These are phyloP conservation scores for Rauvolfia tetraphylla DNA, from an alignment of 257 asterid species.

Conservation along the genomic window DNA sequence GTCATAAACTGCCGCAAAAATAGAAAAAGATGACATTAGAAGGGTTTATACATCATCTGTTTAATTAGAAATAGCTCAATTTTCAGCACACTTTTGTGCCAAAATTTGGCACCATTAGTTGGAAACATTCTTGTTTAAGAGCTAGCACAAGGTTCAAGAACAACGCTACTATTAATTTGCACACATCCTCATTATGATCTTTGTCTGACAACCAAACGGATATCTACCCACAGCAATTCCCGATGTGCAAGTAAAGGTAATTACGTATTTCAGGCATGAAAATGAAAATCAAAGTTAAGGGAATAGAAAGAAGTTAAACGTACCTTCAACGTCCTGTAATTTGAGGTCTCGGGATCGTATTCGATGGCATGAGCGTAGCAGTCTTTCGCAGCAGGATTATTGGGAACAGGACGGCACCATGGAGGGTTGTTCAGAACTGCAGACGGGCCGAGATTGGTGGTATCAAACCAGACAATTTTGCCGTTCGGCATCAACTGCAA, in stretches of 20 bases:
- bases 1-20: constrained; percentile 33
- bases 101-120: background rate
- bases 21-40: background rate
- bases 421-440: constrained; percentile 38
- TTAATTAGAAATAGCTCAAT: too few species aligned
- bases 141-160: too few species aligned
- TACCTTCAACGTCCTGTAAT: constrained; percentile 61
- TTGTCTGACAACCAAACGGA: too few species aligned
- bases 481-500: constrained; percentile 70
- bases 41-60: background rate
- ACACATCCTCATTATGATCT: too few species aligned
- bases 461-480: constrained; percentile 72
- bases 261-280: too few species aligned
- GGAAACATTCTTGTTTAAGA: too few species aligned
- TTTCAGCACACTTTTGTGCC: background rate
- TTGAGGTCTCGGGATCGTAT: constrained; percentile 56
- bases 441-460: constrained; percentile 69
- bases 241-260: too few species aligned
- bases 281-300: background rate
- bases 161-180: too few species aligned
- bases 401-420: constrained; percentile 30
- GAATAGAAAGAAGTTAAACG: background rate
- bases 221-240: too few species aligned
- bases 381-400: constrained; percentile 26
- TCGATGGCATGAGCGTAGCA: constrained; percentile 77